Evolutionary conservation across 192 early-diverging fungal species (phyloP), one percentile per base, ranked within the genome.

Genomic region (Geranomyces michiganensis): DNA sequence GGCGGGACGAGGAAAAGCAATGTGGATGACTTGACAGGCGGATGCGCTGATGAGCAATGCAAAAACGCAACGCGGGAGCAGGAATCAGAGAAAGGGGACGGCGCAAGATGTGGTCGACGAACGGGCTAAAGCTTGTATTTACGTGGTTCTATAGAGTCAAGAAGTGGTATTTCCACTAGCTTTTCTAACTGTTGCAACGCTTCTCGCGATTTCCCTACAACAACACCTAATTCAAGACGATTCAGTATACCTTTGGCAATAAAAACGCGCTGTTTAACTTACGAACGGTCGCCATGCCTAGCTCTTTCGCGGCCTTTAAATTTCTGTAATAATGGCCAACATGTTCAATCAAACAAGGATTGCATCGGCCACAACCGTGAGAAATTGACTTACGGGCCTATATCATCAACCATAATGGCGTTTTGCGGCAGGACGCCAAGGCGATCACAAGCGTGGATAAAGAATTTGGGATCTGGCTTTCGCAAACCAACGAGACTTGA

Each of bases 401-500:
- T 94, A 69, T 96, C 94, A 79, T 96, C 94, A 55, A 96, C 67
- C 70, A 96, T 94, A 41, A 94, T 84, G 5, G 75, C 85, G 59
- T 94, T 84, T 0, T 73, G 32, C 10, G 94, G 92, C 17, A 78
- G 29, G 24, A 96, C 85, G 12, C 85, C 85, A 15, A 92, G 74
- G 21, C 78, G 62, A n/a, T 91, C 80, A 79, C 92, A 94, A 5
- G 90, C 91, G 58, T 88, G 84, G 47, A 76, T 63, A 61, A 87
- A 96, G 56, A 94, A 83, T 29, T 74, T 79, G 1, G 88, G 89
- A 69, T 96, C 93, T 0, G 94, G 94, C 73, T 96, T 96, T 53
- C 92, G 82, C 66, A 93, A 76, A 4, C 93, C 93, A 26, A 93
- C 82, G 1, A 89, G 70, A 8, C 85, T 76, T 21, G 91, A 93